These are phyloP conservation scores for Tolypocladium ovalisporum DNA, from an alignment of 2,329 filamentous ascomycete genomes.

Conservation along the genomic window DNA sequence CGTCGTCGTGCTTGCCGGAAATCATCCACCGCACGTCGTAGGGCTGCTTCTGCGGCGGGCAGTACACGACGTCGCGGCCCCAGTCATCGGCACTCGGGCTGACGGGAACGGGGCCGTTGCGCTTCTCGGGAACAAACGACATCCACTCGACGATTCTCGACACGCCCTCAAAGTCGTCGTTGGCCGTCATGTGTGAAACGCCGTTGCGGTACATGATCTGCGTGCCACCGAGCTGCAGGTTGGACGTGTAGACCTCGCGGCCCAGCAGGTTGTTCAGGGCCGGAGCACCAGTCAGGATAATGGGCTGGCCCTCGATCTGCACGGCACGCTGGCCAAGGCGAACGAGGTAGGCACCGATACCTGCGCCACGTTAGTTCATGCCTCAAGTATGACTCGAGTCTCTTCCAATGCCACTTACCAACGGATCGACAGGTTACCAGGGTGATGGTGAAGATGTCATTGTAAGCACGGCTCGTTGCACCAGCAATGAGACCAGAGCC, in stretches of 20 bases:
- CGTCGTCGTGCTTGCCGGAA: conserved; percentile 70
- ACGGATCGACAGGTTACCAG: conserved; percentile 96
- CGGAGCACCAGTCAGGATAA: conserved; percentile 94
- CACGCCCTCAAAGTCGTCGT: conserved; percentile 95
- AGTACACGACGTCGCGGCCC: conserved; percentile 87
- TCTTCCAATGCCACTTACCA: conserved; percentile 50
- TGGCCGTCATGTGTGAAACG: conserved; percentile 97
- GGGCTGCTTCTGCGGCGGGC: conserved; percentile 67
- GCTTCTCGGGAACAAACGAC: conserved; percentile 93
- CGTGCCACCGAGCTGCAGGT: conserved; percentile 98
- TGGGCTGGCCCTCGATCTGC: conserved; percentile 96
- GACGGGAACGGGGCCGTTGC: conserved; percentile 86
- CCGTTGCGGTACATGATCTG: conserved; percentile 99
- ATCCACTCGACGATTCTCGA: conserved; percentile 98
- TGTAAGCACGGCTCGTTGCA: conserved; percentile 92
- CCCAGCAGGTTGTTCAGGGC: conserved; percentile 97
- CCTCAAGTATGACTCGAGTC: background rate
- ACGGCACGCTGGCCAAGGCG: conserved; percentile 97
- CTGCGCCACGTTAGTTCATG: conserved; percentile 20
- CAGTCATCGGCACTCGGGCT: conserved; percentile 74
- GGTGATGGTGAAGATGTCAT: conserved; percentile 97
- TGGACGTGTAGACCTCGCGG: conserved; percentile 97
- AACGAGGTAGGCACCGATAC: conserved; percentile 97
- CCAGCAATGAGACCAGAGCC: conserved; percentile 97
- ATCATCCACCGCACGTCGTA: conserved; percentile 96